Evolutionary conservation across 2,329 filamentous ascomycete species (phyloP), one percentile per base, ranked within the genome.

Genomic region (Pseudopyrenochaeta lycopersici): DNA sequence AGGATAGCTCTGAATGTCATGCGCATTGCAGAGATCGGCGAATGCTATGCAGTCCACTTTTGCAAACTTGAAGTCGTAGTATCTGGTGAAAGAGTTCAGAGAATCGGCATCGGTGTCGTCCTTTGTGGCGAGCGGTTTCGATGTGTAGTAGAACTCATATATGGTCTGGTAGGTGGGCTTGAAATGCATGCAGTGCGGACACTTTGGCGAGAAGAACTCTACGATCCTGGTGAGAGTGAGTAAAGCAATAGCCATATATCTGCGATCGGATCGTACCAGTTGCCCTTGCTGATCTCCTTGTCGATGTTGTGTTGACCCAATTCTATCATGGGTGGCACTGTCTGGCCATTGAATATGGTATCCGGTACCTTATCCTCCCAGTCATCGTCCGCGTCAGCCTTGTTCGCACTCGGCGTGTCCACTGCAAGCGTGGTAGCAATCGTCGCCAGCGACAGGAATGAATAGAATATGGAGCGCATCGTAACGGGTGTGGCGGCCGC

Each of bases 101-200:
- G 82, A 79, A 66, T 78, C 81, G 66, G 73, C 78, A 23, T 76
- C 71, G 39, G 78, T 80, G 9, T 79, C 76, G 18, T 82, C 76
- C 43, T 81, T 77, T 46, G 80, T 76, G 9, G 56, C 49, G 21
- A 88, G 79, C 14, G 90, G 89, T 67, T 92, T 88, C 32, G 91
- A 95, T 32, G 93, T 97, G 79, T 91, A 88, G 80, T 97, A 99
- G 77, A 88, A 97, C 79, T 99, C 95, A 82, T 98, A 97, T 12
- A 94, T 77, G 4, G 93, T 97, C 77, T 98, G 92, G 82, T 87
- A 97, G 45, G 86, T 88, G 7, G 95, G 95, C 46, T 91, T 92
- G 69, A 92, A 90, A 44, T 84, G 81, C 73, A 84, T 84, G 79
- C 93, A 97, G 76, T 97, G 92, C 41, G 83, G 83, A 76, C 81